Evolutionary conservation across 2,329 filamentous ascomycete genomes (phyloP).

Genomic region (Dactylellina parvicollis): DNA sequence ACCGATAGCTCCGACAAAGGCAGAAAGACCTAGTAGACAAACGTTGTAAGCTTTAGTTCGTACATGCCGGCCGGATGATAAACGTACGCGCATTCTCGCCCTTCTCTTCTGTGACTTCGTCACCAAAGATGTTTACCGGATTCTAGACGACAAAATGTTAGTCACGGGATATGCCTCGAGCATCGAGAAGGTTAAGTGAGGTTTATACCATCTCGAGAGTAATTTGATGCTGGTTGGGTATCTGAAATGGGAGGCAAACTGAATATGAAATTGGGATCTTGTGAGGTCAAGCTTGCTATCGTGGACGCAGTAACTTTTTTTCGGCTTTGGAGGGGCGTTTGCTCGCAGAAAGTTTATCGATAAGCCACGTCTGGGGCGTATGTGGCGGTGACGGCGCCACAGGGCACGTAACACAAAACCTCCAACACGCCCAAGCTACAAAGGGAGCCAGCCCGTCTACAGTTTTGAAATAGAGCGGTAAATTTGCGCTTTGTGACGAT

Average conservation of each 20-base stretch:
- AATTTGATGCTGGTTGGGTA: background rate
- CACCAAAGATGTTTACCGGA: slow-evolving; percentile 97
- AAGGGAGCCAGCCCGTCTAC: no score
- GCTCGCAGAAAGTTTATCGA: slow-evolving; percentile 48
- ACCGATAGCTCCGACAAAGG: slow-evolving; percentile 91
- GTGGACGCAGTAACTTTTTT: slow-evolving; percentile 49
- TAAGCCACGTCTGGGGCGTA: slow-evolving; percentile 29
- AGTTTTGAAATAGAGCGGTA: no score
- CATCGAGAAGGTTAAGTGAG: background rate
- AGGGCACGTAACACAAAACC: slow-evolving; percentile 20
- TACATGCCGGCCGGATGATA: background rate
- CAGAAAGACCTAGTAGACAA: slow-evolving; percentile 70
- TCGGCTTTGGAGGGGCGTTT: slow-evolving; percentile 51
- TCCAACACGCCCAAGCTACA: slow-evolving; percentile 26
- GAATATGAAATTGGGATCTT: background rate
- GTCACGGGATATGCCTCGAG: background rate
- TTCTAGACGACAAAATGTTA: slow-evolving; percentile 64
- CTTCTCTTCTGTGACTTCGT: slow-evolving; percentile 97
- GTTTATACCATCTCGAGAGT: slow-evolving; percentile 33
- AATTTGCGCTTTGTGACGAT: no score
- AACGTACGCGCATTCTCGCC: slow-evolving; percentile 89
- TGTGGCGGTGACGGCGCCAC: slow-evolving; percentile 21
- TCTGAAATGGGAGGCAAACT: slow-evolving; percentile 8
- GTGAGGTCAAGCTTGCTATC: slow-evolving; percentile 31
- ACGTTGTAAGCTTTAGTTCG: slow-evolving; percentile 16